Base-by-base conservation (phyloP, 2,329 filamentous ascomycete genomes). In the Massarina eburnea region DNA sequence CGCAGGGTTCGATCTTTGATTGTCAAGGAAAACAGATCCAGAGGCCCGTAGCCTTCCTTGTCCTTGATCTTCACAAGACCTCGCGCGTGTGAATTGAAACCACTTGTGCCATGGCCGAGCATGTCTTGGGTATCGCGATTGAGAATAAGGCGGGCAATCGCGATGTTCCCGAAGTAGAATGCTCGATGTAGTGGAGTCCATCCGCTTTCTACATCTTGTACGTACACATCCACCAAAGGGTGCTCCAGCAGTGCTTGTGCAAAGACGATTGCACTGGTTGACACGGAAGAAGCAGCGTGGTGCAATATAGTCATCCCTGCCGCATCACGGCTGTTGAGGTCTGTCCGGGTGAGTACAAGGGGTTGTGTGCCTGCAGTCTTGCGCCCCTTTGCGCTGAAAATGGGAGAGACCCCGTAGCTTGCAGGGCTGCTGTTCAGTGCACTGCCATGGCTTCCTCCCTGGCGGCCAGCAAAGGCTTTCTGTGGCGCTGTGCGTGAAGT, bases 171-270 rank as follows among this genome's bases (percentile, higher is more conserved):
- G 58, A 85, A 84, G 66, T 96, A 97, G 33, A 97, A 77, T 7
- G 91, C 89, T 59, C 94, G 83, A 66, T 99, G 94, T 30, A 99
- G 78, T 29, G 91, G 86, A 49, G 95, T 99, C 94, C 94, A 99
- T 35, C 91, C 92, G 70, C 88, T 97, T 70, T 99, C 94, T 7
- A 78, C 76, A 68, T 99, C 94, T 66, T 95, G 91, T 2, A 80
- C 77, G 61, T 96, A 94, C 8, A 97, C 75, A 71, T 99, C 94
- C 55, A 91, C 81, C 41, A 86, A 79, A 1, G 91, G 89, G 62
- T 95, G 85, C 18, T 91, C 85, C 37, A 97, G 78, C 27, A 99
- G 77, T 9, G 89, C 85, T 51, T 83, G 78, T 17, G 91, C 89
- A 62, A 96, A 96, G 2, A 77, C 80, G 29, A 85, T 71, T 8